phyloP scores from a whole-genome alignment of 495 filamentous ascomycete genomes.

The Aspergillus carlsbadensis region DNA sequence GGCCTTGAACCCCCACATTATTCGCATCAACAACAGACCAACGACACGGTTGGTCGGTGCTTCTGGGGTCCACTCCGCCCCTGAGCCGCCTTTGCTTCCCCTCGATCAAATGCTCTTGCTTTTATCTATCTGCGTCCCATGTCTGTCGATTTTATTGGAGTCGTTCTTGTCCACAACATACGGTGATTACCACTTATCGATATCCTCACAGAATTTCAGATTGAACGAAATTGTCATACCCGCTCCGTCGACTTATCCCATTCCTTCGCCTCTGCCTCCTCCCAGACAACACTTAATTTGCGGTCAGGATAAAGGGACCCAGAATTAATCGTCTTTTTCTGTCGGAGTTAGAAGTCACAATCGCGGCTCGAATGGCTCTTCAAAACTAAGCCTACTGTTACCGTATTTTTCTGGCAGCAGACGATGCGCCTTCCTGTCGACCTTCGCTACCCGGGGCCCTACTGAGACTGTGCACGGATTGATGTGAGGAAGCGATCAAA shows the following conservation, averaged over 20 bases:
- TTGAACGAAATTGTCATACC: too few species aligned
- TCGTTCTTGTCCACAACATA: background rate
- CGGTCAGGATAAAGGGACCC: too few species aligned
- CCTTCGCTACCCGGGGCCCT: background rate
- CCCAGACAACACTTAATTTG: background rate
- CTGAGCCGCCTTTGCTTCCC: constrained; percentile 5
- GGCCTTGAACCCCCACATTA: too few species aligned
- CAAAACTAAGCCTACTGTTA: background rate
- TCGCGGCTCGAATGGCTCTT: background rate
- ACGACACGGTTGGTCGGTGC: background rate
- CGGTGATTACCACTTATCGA: too few species aligned
- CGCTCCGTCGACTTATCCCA: too few species aligned
- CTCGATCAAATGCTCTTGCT: constrained; percentile 1
- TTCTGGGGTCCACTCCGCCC: constrained; percentile 1
- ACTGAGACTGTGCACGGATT: background rate
- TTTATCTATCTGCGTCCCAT: background rate
- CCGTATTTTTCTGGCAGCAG: background rate
- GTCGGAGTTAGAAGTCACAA: background rate
- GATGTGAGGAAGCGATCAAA: background rate
- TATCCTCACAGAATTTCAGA: too few species aligned
- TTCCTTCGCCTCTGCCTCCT: too few species aligned
- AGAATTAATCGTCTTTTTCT: background rate
- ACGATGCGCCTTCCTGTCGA: constrained; percentile 6
- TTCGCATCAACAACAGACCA: too few species aligned
- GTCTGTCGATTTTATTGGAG: background rate